phyloP scores from a whole-genome alignment of 805 yeast species.

The Huiozyma sinensis region DNA sequence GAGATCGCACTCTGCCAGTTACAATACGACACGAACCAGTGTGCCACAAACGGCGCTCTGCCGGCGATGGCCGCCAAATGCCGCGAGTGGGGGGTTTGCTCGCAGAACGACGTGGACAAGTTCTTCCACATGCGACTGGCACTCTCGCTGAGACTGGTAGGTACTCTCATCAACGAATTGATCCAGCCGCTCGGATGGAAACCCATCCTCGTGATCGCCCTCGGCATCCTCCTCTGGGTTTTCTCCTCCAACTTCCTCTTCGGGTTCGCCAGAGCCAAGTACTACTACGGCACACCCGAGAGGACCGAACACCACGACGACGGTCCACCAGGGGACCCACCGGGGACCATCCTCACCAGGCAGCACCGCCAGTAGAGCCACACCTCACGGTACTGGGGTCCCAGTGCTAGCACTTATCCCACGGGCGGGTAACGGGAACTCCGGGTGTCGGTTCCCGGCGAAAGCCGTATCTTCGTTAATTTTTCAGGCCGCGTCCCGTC shows the following conservation, averaged over 20 bases:
- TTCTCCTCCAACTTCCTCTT: constrained; percentile 54
- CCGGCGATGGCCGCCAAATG: constrained; percentile 53
- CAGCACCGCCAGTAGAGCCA: not conserved
- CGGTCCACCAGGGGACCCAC: not conserved
- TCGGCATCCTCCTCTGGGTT: constrained; percentile 33
- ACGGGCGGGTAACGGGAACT: too few relatives aligned
- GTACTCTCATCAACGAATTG: constrained; percentile 48
- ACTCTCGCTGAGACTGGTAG: constrained; percentile 52
- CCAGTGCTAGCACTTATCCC: too few relatives aligned
- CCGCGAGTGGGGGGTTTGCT: constrained; percentile 53
- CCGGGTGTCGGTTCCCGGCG: too few relatives aligned
- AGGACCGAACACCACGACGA: not conserved
- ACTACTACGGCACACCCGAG: constrained; percentile 26
- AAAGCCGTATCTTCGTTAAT: too few relatives aligned
- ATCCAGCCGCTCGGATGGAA: constrained; percentile 60
- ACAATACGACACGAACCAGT: constrained; percentile 43
- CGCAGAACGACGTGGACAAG: constrained; percentile 41
- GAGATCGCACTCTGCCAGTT: constrained; percentile 47
- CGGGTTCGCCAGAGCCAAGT: constrained; percentile 52
- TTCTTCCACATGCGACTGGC: constrained; percentile 40
- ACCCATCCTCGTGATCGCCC: constrained; percentile 37
- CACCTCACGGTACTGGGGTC: not conserved
- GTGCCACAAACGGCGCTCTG: constrained; percentile 41
- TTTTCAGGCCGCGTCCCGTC: too few relatives aligned
- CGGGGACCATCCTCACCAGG: not conserved